Evolutionary conservation across 371 early-diverging fungal genomes (phyloP).

Genomic region (Dichotomocladium elegans): DNA sequence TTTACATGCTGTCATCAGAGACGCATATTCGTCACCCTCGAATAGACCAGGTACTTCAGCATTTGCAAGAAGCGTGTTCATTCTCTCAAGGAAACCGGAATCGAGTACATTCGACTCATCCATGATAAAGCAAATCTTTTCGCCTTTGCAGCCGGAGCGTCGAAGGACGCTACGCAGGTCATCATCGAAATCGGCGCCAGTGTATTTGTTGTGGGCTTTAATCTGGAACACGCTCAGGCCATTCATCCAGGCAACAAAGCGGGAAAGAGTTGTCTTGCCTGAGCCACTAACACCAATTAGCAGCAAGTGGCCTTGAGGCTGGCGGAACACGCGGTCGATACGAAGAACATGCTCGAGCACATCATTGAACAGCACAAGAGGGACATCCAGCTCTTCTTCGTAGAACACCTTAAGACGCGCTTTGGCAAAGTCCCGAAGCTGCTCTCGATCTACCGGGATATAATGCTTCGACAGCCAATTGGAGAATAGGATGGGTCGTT

Average conservation of each 20-base stretch:
- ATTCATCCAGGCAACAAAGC: constrained; percentile 99
- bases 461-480: constrained; percentile 96
- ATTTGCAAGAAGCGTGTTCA: constrained; percentile 98
- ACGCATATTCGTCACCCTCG: constrained; percentile 95
- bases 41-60: constrained; percentile 98
- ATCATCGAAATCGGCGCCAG: constrained; percentile 96
- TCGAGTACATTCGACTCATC: constrained; percentile 97
- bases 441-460: constrained; percentile 83
- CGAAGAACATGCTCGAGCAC: constrained; percentile 96
- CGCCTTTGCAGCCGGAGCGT: constrained; percentile 94
- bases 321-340: constrained; percentile 97
- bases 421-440: constrained; percentile 88
- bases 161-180: constrained; percentile 90
- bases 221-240: constrained; percentile 95
- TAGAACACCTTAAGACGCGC: constrained; percentile 97
- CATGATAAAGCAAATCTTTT: constrained; percentile 97
- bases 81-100: constrained; percentile 95
- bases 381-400: constrained; percentile 98
- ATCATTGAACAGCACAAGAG: constrained; percentile 94
- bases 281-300: constrained; percentile 96
- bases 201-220: constrained; percentile 95
- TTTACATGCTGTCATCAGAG: constrained; percentile 94
- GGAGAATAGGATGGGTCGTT: constrained; percentile 94
- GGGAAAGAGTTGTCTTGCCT: constrained; percentile 95
- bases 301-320: constrained; percentile 96